Evolutionary conservation across 805 yeast species (phyloP).

Genomic region (Wickerhamomyces alni): DNA sequence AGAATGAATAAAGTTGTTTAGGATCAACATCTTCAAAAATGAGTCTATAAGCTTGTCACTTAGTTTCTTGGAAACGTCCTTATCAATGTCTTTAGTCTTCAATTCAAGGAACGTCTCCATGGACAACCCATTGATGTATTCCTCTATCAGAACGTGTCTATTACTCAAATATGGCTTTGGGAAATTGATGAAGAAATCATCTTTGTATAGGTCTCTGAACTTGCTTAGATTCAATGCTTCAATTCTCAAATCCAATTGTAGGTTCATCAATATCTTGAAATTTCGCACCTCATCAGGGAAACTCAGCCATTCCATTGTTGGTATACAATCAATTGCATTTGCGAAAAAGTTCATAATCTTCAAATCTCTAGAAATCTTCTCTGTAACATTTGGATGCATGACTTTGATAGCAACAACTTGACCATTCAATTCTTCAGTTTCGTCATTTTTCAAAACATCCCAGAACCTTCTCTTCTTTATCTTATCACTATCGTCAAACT

Average conservation of each 20-base stretch:
- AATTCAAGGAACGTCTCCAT: constrained; percentile 60
- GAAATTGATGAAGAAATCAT: constrained; percentile 58
- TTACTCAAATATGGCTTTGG: constrained; percentile 70
- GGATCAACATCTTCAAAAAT: constrained; percentile 84
- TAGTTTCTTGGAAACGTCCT: constrained; percentile 54
- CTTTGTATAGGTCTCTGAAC: constrained; percentile 64
- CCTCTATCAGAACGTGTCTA: constrained; percentile 76
- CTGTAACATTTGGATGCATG: constrained; percentile 80
- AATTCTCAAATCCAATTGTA: constrained; percentile 84
- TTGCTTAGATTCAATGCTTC: constrained; percentile 77
- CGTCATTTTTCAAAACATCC: constrained; percentile 5
- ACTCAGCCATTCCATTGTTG: constrained; percentile 97
- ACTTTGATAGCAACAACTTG: constrained; percentile 85
- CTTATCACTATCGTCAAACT: constrained; percentile 17
- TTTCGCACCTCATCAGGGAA: constrained; percentile 91
- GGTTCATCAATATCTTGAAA: constrained; percentile 76
- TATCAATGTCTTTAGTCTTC: constrained; percentile 32
- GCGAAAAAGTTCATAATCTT: constrained; percentile 84
- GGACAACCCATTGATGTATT: constrained; percentile 76
- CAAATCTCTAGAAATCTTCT: constrained; percentile 71
- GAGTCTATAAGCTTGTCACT: constrained; percentile 86
- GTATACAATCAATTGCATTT: constrained; percentile 56
- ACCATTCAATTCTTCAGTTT: constrained; percentile 27
- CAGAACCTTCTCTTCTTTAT: constrained; percentile 16
- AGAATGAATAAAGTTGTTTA: constrained; percentile 93